Conservation (phyloP, 768 basidiomycete genomes). For the Pulveroboletus sp. region DNA sequence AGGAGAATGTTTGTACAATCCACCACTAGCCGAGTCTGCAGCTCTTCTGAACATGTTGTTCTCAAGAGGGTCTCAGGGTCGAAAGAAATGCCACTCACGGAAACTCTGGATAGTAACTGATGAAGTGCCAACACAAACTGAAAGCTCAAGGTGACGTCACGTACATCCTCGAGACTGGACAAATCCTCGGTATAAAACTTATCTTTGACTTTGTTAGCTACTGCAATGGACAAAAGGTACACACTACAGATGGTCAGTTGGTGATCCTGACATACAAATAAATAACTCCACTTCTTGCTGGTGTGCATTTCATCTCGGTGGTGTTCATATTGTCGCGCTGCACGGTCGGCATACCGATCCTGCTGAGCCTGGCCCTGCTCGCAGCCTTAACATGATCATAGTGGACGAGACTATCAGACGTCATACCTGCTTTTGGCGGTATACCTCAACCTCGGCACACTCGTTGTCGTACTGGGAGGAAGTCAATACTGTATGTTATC, state of each 20-base stretch:
- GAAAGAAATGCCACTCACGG: constrained; percentile 39
- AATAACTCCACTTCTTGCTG: constrained; percentile 62
- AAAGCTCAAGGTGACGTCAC: constrained; percentile 15
- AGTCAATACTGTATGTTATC: constrained; percentile 6
- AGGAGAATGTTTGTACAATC: constrained; percentile 51
- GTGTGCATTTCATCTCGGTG: constrained; percentile 75
- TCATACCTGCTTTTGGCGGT: constrained; percentile 72
- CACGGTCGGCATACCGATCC: constrained; percentile 72
- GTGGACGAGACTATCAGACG: neutral
- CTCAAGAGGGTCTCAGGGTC: neutral
- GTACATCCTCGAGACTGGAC: constrained; percentile 69
- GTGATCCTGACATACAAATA: neutral
- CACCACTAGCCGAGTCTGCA: constrained; percentile 61
- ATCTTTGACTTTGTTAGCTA: constrained; percentile 65
- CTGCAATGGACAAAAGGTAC: constrained; percentile 64
- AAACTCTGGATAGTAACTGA: constrained; percentile 51
- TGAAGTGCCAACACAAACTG: constrained; percentile 7
- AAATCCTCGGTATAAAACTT: constrained; percentile 71
- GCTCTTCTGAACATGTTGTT: constrained; percentile 44
- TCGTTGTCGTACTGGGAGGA: constrained; percentile 68
- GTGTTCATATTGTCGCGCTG: constrained; percentile 69
- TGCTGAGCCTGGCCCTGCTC: constrained; percentile 59
- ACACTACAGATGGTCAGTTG: constrained; percentile 36
- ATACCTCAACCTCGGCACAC: constrained; percentile 64
- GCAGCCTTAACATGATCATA: constrained; percentile 5